phyloP scores from a whole-genome alignment of 768 basidiomycete species.

The Hortiboletus campestris region DNA sequence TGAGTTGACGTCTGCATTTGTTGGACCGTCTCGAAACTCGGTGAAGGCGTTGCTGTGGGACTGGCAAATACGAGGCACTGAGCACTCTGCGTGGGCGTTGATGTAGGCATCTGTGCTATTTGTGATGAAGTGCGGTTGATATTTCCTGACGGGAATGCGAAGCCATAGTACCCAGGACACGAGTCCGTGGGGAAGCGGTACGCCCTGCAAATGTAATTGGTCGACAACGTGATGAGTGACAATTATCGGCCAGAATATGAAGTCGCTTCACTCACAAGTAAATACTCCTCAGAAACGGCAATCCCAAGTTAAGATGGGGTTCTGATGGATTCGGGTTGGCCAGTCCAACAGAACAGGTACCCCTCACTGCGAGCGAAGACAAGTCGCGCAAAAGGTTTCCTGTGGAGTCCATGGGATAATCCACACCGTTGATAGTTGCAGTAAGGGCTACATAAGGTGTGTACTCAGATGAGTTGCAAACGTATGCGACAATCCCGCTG shows the following conservation, averaged over 20 bases:
- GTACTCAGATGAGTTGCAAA: slow-evolving; percentile 17
- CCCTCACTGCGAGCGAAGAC: slow-evolving; percentile 1
- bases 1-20: slow-evolving; percentile 9
- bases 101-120: slow-evolving; percentile 20
- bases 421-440: slow-evolving; percentile 25
- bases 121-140: slow-evolving; percentile 21
- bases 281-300: slow-evolving; percentile 17
- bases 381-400: slow-evolving; percentile 14
- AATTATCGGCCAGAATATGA: background rate
- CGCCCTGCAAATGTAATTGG: slow-evolving; percentile 12
- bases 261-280: slow-evolving; percentile 12
- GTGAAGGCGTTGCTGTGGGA: slow-evolving; percentile 12
- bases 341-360: slow-evolving; percentile 15
- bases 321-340: background rate
- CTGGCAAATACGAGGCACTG: slow-evolving; percentile 13
- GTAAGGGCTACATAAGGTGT: slow-evolving; percentile 20
- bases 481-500: slow-evolving; percentile 9
- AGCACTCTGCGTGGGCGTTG: slow-evolving; percentile 15
- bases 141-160: slow-evolving; percentile 26
- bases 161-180: slow-evolving; percentile 28
- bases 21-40: slow-evolving; percentile 14
- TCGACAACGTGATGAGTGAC: background rate
- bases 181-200: slow-evolving; percentile 28
- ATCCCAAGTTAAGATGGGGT: slow-evolving; percentile 4
- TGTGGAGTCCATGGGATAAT: slow-evolving; percentile 24